phyloP scores from a whole-genome alignment of 129 eudicot genomes.

The Solidago caesia region DNA sequence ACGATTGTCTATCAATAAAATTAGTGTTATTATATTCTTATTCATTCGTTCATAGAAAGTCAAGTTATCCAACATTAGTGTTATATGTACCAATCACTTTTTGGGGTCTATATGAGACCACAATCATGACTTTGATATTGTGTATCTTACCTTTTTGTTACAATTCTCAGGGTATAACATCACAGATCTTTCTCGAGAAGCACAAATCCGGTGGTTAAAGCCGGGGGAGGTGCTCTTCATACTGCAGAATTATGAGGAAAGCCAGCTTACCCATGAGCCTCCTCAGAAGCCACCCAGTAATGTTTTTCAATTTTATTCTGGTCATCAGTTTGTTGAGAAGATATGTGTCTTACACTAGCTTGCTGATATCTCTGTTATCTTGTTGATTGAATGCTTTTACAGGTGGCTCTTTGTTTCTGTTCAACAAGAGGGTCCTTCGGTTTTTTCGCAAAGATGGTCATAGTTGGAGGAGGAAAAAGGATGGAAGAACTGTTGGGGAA shows the following conservation, averaged over 20 bases:
- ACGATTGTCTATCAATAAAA: too few relatives aligned
- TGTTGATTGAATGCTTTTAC: constrained; percentile 23
- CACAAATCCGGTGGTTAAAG: constrained; percentile 86
- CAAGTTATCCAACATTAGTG: too few relatives aligned
- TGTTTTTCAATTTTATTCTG: not conserved
- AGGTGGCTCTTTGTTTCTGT: constrained; percentile 94
- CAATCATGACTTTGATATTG: constrained; percentile 7
- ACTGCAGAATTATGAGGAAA: constrained; percentile 64
- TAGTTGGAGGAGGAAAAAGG: constrained; percentile 89
- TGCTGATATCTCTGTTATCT: constrained; percentile 6
- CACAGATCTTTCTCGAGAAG: constrained; percentile 65
- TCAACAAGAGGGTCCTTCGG: constrained; percentile 86
- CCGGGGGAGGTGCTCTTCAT: constrained; percentile 85
- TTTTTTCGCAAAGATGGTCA: constrained; percentile 94
- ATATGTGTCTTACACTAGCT: constrained; percentile 2
- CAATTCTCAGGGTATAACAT: constrained; percentile 63
- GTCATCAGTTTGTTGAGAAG: constrained; percentile 21
- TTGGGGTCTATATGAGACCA: not conserved
- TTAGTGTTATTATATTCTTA: too few relatives aligned
- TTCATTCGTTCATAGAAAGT: too few relatives aligned
- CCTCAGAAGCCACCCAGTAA: constrained; percentile 83
- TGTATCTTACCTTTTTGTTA: constrained; percentile 13
- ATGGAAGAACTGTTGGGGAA: constrained; percentile 93
- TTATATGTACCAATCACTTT: not conserved
- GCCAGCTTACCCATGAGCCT: constrained; percentile 64